Evolutionary conservation across 2,329 filamentous ascomycete genomes (phyloP), one percentile per base, ranked within the genome.

Genomic region (Myriosclerotinia scirpicola): DNA sequence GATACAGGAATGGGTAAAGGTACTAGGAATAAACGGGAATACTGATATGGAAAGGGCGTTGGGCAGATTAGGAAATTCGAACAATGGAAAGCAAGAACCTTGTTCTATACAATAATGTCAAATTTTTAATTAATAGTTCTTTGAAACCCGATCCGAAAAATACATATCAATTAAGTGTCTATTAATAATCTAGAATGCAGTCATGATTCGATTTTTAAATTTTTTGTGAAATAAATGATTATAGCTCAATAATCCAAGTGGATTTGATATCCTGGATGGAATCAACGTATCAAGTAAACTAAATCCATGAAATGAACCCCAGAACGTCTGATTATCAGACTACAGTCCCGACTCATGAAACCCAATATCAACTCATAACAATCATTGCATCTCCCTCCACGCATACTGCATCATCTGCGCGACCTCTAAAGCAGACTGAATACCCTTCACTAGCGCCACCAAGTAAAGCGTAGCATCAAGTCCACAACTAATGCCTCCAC

Each of bases 401-500:
- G n/a, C 42, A 52, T 65, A 65, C n/a, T 65, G 62, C 62, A 65
- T 65, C 26, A 65, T 65, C 36, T 65, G 53, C 3, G 62, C 62
- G 8, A 65, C 53, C 9, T 40, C 53, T 4, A 65, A 48, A 12
- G 53, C 53, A 26, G 53, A 42, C 2, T 46, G 30, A 42, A 58
- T 58, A 7, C 62, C 62, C 42, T 65, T 65, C 42, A 65, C n/a
- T 4, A 65, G 52, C 11, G 53, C 26, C 15, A 65, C n/a, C 40
- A 65, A 56, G 26, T 65, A 65, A 20, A 65, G 15, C 71, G 89
- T 84, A 67, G 92, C 92, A 82, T 96, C 92, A 65, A 96, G 82
- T 76, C 92, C 92, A 79, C 90, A 88, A 77, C 88, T 90, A 73
- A 92, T 83, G 71, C 92, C 92, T 71, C 91, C 91, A 71, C 86